Base-by-base conservation (phyloP, 192 early-diverging fungal species). In the Piromyces finnis region DNA sequence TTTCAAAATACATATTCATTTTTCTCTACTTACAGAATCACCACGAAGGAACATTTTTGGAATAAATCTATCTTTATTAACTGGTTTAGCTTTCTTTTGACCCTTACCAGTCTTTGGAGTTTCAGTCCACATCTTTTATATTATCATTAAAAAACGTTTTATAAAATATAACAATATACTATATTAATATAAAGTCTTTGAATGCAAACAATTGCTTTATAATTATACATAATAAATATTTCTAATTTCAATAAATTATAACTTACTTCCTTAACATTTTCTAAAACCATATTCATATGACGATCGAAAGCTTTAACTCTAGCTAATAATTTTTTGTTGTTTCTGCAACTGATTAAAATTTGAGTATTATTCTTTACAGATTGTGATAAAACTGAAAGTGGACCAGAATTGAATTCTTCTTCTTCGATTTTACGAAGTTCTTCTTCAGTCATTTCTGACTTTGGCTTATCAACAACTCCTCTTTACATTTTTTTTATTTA, bases 261-360 rank as follows among this genome's bases (percentile, higher is more conserved):
- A n/a, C 26, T 68, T 68, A 68, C 51, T 27, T 30, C 78, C 18
- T 30, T 78, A 37, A 35, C 78, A 68, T 68, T 68, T 68, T 68
- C 51, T n/a, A 99, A 86, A n/a, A 99, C 97, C 97, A 99, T 98
- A 88, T 99, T 99, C 89, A 94, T 98, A 84, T 99, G 98, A 78
- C 98, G 92, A 87, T 99, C 98, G 85, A 99, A 99, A 77, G 97
- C 98, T 88, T 99, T 99, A 81, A 99, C 94, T 83, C 96, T 90
- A 15, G 95, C 98, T 12, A 99, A 87, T 81, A 99, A 90, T 84
- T 98, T 98, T 85, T 94, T 91, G 90, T 99, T 99, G 88, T 99
- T 99, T 86, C 94, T 89, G 85, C 96, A 95, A 81, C 90, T 96
- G 84, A 99, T 94, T 80, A 99, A 91, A 30, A 99, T 93, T 87